Evolutionary conservation across 2,329 filamentous ascomycete species (phyloP).

Genomic region (Gremmenia infestans): DNA sequence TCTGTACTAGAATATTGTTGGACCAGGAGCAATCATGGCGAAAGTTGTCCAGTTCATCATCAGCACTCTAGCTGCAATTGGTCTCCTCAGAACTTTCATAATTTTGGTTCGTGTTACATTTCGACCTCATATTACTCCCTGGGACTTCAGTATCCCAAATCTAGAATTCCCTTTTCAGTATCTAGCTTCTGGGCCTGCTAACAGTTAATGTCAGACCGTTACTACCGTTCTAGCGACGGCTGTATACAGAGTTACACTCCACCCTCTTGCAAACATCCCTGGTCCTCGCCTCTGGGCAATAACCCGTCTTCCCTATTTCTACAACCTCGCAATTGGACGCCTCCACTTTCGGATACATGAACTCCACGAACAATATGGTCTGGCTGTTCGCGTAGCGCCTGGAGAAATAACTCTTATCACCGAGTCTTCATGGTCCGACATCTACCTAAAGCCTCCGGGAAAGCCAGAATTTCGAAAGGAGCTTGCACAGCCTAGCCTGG

Average conservation of each 20-base stretch:
- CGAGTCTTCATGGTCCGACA: conserved; percentile 8
- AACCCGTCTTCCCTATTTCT: conserved; percentile 8
- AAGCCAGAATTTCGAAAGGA: conserved; percentile 8
- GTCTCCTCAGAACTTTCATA: no score
- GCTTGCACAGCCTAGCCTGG: background rate
- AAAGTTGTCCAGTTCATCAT: no score
- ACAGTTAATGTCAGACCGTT: no score
- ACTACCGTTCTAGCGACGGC: no score
- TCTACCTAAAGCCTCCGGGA: conserved; percentile 1
- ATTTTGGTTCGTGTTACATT: no score
- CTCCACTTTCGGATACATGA: conserved; percentile 2
- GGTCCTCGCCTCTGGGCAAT: conserved; percentile 13
- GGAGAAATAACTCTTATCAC: conserved; percentile 4
- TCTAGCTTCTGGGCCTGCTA: no score
- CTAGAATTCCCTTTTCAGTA: no score
- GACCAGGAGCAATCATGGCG: no score
- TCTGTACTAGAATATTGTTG: no score
- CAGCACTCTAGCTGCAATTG: no score
- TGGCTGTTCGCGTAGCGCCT: background rate
- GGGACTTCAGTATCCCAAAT: no score
- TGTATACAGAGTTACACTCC: conserved; percentile 5
- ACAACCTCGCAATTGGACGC: conserved; percentile 5
- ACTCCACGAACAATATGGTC: conserved; percentile 7
- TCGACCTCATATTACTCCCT: no score
- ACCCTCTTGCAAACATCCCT: conserved; percentile 12